Base-by-base conservation (phyloP, 768 basidiomycete genomes). In the Auricularia sp. region DNA sequence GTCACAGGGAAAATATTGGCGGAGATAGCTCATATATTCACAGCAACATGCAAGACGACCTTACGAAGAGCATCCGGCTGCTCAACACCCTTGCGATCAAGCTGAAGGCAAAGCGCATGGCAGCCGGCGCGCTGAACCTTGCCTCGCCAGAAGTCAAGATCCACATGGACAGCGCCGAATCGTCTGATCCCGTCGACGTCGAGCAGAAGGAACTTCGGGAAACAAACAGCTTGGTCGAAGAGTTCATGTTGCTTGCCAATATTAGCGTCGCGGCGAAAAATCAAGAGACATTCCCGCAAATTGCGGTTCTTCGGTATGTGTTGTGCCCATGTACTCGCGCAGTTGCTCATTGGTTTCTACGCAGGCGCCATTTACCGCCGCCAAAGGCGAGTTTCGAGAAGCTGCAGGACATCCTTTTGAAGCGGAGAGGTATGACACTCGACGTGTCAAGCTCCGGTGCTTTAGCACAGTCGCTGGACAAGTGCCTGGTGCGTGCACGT, bases 101-200 rank as follows among this genome's bases (percentile, higher is more conserved):
- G 70, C 81, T 99, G 63, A 92, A 86, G 72, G 89, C 84, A 4
- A 83, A 82, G 35, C 83, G 97, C 18, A 98, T 98, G 92, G 86
- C 83, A 18, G 94, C 94, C 0, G 97, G 97, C n/a, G 97, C 97
- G 10, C 83, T 99, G 47, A 98, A 98, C 66, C 87, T 99, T 29
- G 96, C 97, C 1, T 98, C 97, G 0, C 96, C 97, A 0, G 97
- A 99, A 80, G 91, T 99, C 75, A 98, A 95, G 74, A 98, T 99
- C 67, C 88, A 98, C 69, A 80, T 98, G 16, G 92, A 97, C 71
- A 92, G 89, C 68, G 81, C 94, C 1, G 97, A 98, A 74, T 92
- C 90, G 0, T 90, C 93, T 2, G 94, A 97, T 68, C 96, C 96
- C 0, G 92, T 98, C 67, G 96, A 98, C 67, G 95, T 99, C 10